phyloP scores from a whole-genome alignment of 192 early-diverging fungal species.

The Lunasporangiospora selenospora region DNA sequence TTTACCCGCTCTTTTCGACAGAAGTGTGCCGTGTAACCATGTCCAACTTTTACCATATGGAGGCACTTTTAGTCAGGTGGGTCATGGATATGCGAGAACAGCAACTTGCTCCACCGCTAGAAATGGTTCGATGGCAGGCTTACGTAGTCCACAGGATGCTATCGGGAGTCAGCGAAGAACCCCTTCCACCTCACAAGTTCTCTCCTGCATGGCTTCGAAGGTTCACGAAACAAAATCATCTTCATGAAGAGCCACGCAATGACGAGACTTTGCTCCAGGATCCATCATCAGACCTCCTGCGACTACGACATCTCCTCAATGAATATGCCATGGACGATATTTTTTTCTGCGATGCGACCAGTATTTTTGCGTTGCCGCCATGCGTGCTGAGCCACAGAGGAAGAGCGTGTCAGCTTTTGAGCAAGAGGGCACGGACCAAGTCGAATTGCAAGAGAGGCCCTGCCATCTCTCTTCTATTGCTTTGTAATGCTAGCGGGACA shows the following conservation, averaged over 20 bases:
- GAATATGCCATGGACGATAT: conserved; percentile 7
- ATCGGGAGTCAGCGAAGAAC: conserved; percentile 5
- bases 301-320: not conserved
- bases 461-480: conserved; percentile 5
- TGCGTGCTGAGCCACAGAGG: conserved; percentile 3
- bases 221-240: not conserved
- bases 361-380: conserved; percentile 10
- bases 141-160: conserved; percentile 14
- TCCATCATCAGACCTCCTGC: not conserved
- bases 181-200: conserved; percentile 3
- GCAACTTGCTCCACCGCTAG: too few relatives aligned
- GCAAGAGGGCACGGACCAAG: not conserved
- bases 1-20: too few relatives aligned
- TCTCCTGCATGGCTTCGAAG: not conserved
- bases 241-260: not conserved
- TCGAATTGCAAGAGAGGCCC: conserved; percentile 5
- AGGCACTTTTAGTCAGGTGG: too few relatives aligned
- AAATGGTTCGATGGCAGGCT: too few relatives aligned
- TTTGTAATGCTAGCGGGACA: conserved; percentile 13
- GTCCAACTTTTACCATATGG: too few relatives aligned
- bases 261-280: not conserved
- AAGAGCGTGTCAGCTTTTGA: conserved; percentile 10
- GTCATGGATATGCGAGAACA: too few relatives aligned
- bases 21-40: too few relatives aligned
- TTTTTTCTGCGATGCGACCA: conserved; percentile 9